Evolutionary conservation across 2,329 filamentous ascomycete genomes (phyloP), one percentile per base, ranked within the genome.

Genomic region (Aureobasidium sp.): DNA sequence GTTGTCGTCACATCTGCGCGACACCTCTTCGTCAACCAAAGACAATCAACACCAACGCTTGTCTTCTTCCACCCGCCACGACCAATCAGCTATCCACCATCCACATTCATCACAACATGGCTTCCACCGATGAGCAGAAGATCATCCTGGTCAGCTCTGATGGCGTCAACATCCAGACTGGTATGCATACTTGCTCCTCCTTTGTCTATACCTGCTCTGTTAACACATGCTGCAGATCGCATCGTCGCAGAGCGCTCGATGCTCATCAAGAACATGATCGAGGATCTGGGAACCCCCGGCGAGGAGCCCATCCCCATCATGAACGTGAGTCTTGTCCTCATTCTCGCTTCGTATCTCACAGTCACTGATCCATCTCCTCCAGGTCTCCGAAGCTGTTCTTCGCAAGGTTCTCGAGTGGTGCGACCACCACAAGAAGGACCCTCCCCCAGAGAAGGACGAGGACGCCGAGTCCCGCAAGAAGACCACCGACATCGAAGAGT

Each of bases 381-480:
- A 81, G 78, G 90, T 97, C 68, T 96, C 96, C 74, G 92, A 97
- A 74, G 84, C 90, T 1, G 94, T 99, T 42, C 83, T 99, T 41
- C 87, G 88, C 75, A 99, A 99, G 80, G 94, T 99, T 36, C 87
- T 99, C 70, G 94, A 97, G 77, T 99, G 94, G 94, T 97, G 94
- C 80, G 86, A 90, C 67, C 91, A 97, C 75, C 94, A 99, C 84
- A 89, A 90, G 76, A 86, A 87, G 75, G 94, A 99, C 72, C 91
- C 94, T 42, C 82, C 86, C n/a, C 84, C 86, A 66, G 82, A 87
- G 60, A 85, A 86, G 70, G 93, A 97, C 66, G 94, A 96, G 64
- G 91, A 99, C 70, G 88, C 89, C 65, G 93, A 97, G 71, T 91
- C 87, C 56, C 90, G 94, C 70, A 97, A 97, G 83, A 97, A 96